These are phyloP conservation scores for Orbilia javanica DNA, from an alignment of 2,329 filamentous ascomycete species.

Conservation along the genomic window DNA sequence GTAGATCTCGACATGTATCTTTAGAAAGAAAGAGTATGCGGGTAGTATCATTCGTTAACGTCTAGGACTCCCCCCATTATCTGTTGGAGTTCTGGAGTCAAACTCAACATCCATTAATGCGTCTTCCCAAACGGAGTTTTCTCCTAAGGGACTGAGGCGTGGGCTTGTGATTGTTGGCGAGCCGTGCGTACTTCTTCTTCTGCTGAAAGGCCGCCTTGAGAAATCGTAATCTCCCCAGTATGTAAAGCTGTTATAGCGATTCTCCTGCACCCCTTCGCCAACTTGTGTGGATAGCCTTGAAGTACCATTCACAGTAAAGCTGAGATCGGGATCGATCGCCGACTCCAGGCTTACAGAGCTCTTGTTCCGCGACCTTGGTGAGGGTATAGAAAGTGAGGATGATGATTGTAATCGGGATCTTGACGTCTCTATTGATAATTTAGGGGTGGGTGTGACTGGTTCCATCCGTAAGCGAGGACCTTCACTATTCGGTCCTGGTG, in stretches of 20 bases:
- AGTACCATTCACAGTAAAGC: conserved; percentile 33
- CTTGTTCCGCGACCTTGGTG: conserved; percentile 37
- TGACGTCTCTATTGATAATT: conserved; percentile 26
- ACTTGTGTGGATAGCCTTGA: conserved; percentile 43
- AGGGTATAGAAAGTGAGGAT: conserved; percentile 32
- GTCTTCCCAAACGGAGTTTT: conserved; percentile 54
- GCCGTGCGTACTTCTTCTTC: conserved; percentile 30
- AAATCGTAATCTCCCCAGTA: conserved; percentile 50
- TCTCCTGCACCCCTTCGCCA: conserved; percentile 11
- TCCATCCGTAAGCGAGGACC: conserved; percentile 17
- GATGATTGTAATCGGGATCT: conserved; percentile 1
- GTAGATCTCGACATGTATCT: not conserved
- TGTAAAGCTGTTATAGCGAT: conserved; percentile 28
- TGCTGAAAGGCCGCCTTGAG: conserved; percentile 23
- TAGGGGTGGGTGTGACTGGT: not conserved
- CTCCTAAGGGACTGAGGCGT: conserved; percentile 36
- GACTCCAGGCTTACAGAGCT: conserved; percentile 53
- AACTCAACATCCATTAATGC: conserved; percentile 48
- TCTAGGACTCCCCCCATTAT: conserved; percentile 16
- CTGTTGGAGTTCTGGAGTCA: conserved; percentile 44
- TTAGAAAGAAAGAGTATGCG: not conserved
- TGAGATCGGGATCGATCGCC: conserved; percentile 53
- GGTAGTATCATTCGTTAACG: conserved; percentile 8
- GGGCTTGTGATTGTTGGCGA: conserved; percentile 43
- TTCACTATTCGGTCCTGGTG: not conserved